Base-by-base conservation (phyloP, 176 grass and related monocot genomes). In the Oryza meyeriana region DNA sequence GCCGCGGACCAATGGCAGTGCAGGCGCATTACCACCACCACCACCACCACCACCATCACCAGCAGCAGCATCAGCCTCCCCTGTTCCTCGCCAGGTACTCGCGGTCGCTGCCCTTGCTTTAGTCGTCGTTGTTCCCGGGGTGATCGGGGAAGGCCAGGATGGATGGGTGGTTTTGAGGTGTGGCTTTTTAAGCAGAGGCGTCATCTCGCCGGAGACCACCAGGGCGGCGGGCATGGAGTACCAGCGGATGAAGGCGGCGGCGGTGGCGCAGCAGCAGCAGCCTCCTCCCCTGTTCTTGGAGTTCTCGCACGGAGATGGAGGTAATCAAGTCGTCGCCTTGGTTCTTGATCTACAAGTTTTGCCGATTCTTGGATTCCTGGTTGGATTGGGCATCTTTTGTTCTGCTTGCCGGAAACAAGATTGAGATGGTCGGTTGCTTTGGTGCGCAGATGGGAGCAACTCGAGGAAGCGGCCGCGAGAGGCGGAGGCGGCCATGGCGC, bases 401-500 rank as follows among this genome's bases (percentile, higher is more conserved):
- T 39, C 4, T 36, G 61, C 16, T 74, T 66, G 8, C 16, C 61
- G 24, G n/a, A 24, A 70, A 2, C 2, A 30, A 70, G 66, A 10
- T 52, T 4, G 64, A 47, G 39, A 18, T 12, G 55, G 55, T 22
- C 57, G 34, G 64, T 32, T 27, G 5, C 30, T 39, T 71, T 6
- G 24, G 12, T 16, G 20, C 14, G 35, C 79, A 83, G 88, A 69
- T 66, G 75, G 61, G 57, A n/a, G 67, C 78, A 61, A 61, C 61
- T 66, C 47, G 27, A 85, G 86, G 74, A 91, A 88, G 82, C 78
- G 86, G 86, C 82, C 27, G 68, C 78, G 82, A 27, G 86, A 82
- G 38, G 10, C 72, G 50, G 87, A 61, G 41, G 84, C 71, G 26
- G 66, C 69, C 31, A 11, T 74, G 47, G 12, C 64, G 82, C 34